phyloP scores from a whole-genome alignment of 75 land plant genomes.

The Picea sitchensis region DNA sequence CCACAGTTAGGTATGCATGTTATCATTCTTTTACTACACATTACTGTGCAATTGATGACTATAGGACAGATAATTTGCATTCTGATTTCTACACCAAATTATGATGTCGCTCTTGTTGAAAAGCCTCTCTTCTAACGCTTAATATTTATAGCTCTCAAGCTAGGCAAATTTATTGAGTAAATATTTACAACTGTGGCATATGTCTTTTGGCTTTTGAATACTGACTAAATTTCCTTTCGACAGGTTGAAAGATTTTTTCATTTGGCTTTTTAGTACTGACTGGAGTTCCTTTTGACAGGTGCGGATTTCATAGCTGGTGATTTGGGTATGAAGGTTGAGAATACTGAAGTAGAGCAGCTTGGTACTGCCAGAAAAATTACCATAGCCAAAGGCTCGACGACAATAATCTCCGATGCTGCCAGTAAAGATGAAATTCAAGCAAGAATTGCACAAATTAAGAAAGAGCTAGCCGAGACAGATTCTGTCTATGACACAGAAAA shows the following conservation, averaged over 20 bases:
- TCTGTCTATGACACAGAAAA: constrained; percentile 84
- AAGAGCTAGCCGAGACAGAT: constrained; percentile 71
- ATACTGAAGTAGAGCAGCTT: constrained; percentile 69
- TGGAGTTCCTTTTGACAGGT: constrained; percentile 27
- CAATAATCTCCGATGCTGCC: constrained; percentile 84
- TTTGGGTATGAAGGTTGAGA: constrained; percentile 63
- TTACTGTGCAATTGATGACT: no score
- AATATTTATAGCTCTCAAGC: no score
- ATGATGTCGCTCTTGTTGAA: no score
- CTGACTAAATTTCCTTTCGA: constrained; percentile 5
- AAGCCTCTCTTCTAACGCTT: no score
- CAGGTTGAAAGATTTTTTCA: neutral
- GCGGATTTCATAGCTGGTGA: constrained; percentile 81
- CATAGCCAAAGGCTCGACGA: constrained; percentile 64
- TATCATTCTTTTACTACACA: no score
- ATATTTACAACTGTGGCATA: no score
- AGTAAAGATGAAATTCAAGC: constrained; percentile 85
- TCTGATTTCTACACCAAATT: no score
- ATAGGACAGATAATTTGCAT: no score
- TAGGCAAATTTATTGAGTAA: no score
- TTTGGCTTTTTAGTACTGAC: neutral
- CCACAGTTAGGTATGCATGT: no score
- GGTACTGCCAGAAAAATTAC: constrained; percentile 79
- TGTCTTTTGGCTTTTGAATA: no score
- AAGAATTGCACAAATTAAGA: constrained; percentile 75